Evolutionary conservation across 495 filamentous ascomycete genomes (phyloP), one percentile per base, ranked within the genome.

Genomic region (Neurospora cerealis): DNA sequence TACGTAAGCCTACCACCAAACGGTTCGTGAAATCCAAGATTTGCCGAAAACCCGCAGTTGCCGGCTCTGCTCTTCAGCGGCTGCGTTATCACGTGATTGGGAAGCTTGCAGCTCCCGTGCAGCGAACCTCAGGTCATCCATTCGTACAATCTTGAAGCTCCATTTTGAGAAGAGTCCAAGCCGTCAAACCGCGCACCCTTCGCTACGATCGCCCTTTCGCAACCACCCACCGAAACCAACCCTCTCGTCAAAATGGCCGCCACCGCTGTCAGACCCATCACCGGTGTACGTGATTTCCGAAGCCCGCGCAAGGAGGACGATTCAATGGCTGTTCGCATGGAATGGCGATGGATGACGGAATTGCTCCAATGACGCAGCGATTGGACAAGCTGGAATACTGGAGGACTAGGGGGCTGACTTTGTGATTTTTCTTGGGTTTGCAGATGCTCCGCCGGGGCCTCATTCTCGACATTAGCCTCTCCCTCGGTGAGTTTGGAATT

Each of bases 391-490:
- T 62, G 28, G 70, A 60, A 17, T 79, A 79, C 75, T 34, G 74
- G n/a, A 62, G 34, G 24, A 34, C 10, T 34, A 32, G 13, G 54
- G 44, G 54, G 54, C 54, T 62, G 54, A 62, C 54, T 32, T 32
- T 6, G 24, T 17, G 54, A 19, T 54, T 24, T 24, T 44, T 4
- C n/a, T 11, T 4, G 54, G 54, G 38, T 32, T 36, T n/a, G 13
- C 72, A 87, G 85, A 87, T 87, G 83, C 83, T 87, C 80, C 84
- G 85, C 78, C 79, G 83, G 75, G 79, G 80, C 74, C 84, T 87
- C 74, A 81, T 87, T 73, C 78, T 82, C 41, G 84, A 86, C 72
- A 79, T 87, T 70, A 71, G 79, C 69, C 78, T 85, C 77, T 83
- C 73, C 34, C 79, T 87, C 48, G 85, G 85, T 86, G 77, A 70